phyloP scores from a whole-genome alignment of 2,329 filamentous ascomycete species.

The Sclerotinia nivalis region DNA sequence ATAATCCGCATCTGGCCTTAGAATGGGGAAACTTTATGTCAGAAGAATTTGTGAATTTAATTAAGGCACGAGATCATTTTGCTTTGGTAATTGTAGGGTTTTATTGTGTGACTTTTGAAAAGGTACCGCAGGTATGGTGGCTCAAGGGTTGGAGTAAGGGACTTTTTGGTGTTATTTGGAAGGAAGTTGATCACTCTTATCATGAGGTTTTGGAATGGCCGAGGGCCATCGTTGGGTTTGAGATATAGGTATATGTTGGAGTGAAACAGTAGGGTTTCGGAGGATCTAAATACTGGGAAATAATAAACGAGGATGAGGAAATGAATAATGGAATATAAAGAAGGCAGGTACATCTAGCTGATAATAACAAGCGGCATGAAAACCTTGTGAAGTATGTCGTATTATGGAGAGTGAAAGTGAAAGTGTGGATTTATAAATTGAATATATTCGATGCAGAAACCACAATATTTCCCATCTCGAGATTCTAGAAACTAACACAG shows the following conservation, averaged over 20 bases:
- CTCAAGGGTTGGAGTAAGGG: not conserved
- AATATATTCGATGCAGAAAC: too few relatives aligned
- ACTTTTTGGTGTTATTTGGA: not conserved
- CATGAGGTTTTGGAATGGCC: conserved; percentile 1
- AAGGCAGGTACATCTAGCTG: too few relatives aligned
- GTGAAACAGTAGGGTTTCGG: not conserved
- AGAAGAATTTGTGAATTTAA: not conserved
- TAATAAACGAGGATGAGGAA: too few relatives aligned
- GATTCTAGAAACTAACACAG: too few relatives aligned
- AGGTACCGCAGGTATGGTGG: not conserved
- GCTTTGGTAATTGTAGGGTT: not conserved
- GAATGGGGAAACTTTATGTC: not conserved
- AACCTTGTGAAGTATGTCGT: too few relatives aligned
- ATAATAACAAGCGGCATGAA: too few relatives aligned
- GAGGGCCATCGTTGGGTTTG: not conserved
- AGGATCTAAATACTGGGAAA: too few relatives aligned
- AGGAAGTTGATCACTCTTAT: not conserved
- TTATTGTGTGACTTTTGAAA: not conserved
- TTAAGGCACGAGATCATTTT: not conserved
- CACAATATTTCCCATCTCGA: too few relatives aligned
- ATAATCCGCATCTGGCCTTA: not conserved
- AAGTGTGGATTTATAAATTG: too few relatives aligned
- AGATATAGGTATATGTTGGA: not conserved
- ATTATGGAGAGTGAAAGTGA: too few relatives aligned
- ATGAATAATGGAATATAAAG: too few relatives aligned